A percentile compares a stretch with the other conserved stretches of the same genome.
phyloP scores from a whole-genome alignment of 345 rosid genomes.

The Eutrema yunnanense region DNA sequence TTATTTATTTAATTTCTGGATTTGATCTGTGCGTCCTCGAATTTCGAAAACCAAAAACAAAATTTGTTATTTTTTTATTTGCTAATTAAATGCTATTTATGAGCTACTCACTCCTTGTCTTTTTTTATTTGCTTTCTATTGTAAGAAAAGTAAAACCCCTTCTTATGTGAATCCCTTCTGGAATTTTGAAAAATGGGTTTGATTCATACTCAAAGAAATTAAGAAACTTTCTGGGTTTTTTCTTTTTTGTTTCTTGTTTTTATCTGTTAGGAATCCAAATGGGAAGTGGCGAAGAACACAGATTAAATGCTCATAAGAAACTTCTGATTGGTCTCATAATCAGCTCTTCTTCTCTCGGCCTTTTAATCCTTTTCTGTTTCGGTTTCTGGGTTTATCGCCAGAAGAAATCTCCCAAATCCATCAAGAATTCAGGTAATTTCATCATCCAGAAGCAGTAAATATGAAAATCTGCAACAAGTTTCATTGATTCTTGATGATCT shows the following conservation, averaged over 20 bases:
- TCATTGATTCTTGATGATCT: not conserved
- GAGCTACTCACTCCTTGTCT: slow-evolving; percentile 13
- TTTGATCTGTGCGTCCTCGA: slow-evolving; percentile 19
- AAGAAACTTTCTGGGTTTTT: not conserved
- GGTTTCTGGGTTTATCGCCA: slow-evolving; percentile 5
- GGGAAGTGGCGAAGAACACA: slow-evolving; percentile 38
- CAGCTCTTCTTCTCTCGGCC: slow-evolving; percentile 41
- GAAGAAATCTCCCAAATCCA: slow-evolving; percentile 37
- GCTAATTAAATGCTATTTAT: slow-evolving; percentile 18
- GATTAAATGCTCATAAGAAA: slow-evolving; percentile 38
- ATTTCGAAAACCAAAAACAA: not conserved
- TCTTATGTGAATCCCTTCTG: not conserved
- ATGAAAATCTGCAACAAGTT: not conserved
- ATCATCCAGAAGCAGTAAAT: not conserved
- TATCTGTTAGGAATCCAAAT: slow-evolving; percentile 39
- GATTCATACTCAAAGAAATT: not conserved
- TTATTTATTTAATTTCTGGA: not conserved
- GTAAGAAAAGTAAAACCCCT: not conserved
- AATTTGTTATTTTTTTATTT: not conserved
- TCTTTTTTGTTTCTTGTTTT: not conserved
- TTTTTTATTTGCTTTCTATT: not conserved
- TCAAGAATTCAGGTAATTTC: slow-evolving; percentile 42
- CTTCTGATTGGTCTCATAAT: slow-evolving; percentile 45
- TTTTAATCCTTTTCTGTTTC: slow-evolving; percentile 6
- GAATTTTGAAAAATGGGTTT: not conserved